These are phyloP conservation scores for Leishmania tarentolae DNA, from an alignment of 208 protist species.

Conservation along the genomic window DNA sequence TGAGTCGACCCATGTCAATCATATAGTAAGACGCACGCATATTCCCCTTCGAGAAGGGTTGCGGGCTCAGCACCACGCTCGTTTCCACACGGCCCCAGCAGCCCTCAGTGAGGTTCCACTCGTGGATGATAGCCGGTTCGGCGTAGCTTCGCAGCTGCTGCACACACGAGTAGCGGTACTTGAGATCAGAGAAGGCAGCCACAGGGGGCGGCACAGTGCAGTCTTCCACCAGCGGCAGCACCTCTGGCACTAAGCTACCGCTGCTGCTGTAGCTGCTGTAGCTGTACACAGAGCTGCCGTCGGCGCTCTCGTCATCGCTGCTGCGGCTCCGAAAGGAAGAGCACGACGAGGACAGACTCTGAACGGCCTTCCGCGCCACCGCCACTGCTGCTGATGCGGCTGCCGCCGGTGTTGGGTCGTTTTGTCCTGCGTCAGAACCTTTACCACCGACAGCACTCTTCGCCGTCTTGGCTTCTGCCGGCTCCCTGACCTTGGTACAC, in stretches of 20 bases:
- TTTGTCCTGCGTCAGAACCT: not conserved
- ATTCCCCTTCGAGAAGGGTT: conserved; percentile 75
- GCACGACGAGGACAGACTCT: conserved; percentile 25
- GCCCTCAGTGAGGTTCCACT: conserved; percentile 69
- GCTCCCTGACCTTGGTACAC: not conserved
- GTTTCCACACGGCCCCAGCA: conserved; percentile 67
- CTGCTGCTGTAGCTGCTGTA: conserved; percentile 28
- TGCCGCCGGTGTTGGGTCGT: not conserved
- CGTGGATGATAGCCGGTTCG: conserved; percentile 67
- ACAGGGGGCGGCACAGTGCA: conserved; percentile 47
- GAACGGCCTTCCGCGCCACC: conserved; percentile 2
- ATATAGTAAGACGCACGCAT: conserved; percentile 88
- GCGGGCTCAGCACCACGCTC: conserved; percentile 57
- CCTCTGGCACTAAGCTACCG: conserved; percentile 29
- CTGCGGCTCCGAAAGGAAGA: conserved; percentile 33
- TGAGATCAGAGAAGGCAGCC: conserved; percentile 54
- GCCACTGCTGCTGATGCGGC: not conserved
- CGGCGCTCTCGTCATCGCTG: conserved; percentile 24
- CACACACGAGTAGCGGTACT: conserved; percentile 44
- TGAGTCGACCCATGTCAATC: conserved; percentile 71
- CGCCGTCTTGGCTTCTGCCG: not conserved
- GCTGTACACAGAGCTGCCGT: conserved; percentile 35
- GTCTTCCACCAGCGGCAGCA: conserved; percentile 53
- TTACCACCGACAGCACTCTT: not conserved
- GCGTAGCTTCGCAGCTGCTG: conserved; percentile 43